Conservation (phyloP, 2,329 filamentous ascomycete species). For the Talaromyces sp. region DNA sequence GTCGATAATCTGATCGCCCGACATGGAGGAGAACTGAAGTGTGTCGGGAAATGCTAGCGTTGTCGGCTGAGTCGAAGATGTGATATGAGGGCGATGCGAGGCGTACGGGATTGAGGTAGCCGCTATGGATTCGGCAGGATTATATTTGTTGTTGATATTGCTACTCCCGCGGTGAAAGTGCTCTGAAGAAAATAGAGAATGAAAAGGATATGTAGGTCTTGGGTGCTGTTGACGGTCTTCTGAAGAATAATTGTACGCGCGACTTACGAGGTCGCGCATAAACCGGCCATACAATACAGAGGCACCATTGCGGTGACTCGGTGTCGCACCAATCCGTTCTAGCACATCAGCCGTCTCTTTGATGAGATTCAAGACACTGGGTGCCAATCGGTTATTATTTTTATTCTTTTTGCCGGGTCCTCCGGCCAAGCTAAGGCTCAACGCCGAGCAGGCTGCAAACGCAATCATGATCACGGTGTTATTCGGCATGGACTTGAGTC, state of each 20-base stretch:
- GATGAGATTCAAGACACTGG: constrained; percentile 59
- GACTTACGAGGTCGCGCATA: constrained; percentile 45
- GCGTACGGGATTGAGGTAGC: background rate
- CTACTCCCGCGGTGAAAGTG: background rate
- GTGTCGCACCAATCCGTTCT: constrained; percentile 62
- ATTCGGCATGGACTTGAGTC: constrained; percentile 70
- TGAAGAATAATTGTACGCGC: constrained; percentile 15
- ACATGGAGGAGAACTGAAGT: constrained; percentile 63
- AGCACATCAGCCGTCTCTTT: constrained; percentile 64
- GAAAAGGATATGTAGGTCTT: background rate
- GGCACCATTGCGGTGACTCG: constrained; percentile 61
- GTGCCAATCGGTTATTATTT: constrained; percentile 39
- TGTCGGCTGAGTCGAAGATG: constrained; percentile 22
- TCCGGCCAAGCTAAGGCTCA: constrained; percentile 58
- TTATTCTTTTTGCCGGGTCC: constrained; percentile 48
- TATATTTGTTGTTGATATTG: background rate
- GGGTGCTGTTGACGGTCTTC: background rate
- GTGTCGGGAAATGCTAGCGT: constrained; percentile 44
- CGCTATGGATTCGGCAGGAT: background rate
- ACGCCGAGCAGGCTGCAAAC: constrained; percentile 64
- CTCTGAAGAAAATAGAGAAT: constrained; percentile 2
- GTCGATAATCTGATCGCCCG: constrained; percentile 62
- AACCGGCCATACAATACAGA: constrained; percentile 57
- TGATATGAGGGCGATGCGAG: constrained; percentile 3
- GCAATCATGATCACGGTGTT: constrained; percentile 76